Percentiles rank a stretch among this genome's conserved stretches.
These are phyloP conservation scores for Cicer pinnatifidum DNA, from an alignment of 306 rosid species.

Conservation along the genomic window DNA sequence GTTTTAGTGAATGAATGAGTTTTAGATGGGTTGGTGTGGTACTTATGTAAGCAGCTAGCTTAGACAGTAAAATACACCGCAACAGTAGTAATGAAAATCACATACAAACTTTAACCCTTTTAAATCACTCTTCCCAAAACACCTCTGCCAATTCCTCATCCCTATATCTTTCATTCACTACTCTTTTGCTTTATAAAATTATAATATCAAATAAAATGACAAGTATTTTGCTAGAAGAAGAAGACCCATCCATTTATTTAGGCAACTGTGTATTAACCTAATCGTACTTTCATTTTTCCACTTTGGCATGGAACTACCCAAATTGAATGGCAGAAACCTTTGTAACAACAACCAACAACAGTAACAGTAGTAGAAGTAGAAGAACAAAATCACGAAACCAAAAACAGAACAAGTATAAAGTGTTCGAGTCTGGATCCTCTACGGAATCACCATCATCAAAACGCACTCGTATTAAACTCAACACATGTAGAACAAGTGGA, in stretches of 20 bases:
- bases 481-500: neutral
- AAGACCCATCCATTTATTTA: neutral
- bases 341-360: constrained; percentile 38
- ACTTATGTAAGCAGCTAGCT: neutral
- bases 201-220: neutral
- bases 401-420: neutral
- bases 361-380: neutral
- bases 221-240: neutral
- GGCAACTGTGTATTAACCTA: constrained; percentile 42
- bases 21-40: constrained; percentile 36
- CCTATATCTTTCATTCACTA: neutral
- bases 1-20: constrained; percentile 25
- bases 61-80: constrained; percentile 38
- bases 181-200: neutral
- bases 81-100: constrained; percentile 57
- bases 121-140: constrained; percentile 50
- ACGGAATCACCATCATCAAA: constrained; percentile 35
- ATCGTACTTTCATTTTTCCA: constrained; percentile 2
- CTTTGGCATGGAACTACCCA: constrained; percentile 54
- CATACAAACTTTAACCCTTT: constrained; percentile 59
- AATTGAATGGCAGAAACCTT: constrained; percentile 64
- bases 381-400: constrained; percentile 27
- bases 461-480: constrained; percentile 10
- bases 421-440: constrained; percentile 79
- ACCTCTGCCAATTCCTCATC: constrained; percentile 56